Base-by-base conservation (phyloP, 345 rosid species). In the Erodium maritimum region DNA sequence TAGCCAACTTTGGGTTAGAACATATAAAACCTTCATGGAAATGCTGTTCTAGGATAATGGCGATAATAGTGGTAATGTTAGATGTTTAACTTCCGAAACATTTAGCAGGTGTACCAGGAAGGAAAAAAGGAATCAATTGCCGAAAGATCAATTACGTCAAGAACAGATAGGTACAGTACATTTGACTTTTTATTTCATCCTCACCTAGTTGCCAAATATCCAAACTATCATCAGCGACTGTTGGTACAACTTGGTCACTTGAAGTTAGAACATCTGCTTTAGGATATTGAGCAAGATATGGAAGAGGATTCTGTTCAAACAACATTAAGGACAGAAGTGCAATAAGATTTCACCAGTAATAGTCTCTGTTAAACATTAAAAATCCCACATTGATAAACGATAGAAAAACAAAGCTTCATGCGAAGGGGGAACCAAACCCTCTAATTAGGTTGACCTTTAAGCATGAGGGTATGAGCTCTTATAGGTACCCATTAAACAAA, bases 231-330 rank as follows among this genome's bases (percentile, higher is more conserved):
- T 93, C 99, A 21, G 77, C 75, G 22, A 89, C 97, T 11, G 99
- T 93, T n/a, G 96, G 95, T 58, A 73, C 82, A 72, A 93, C 97
- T 77, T 83, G 91, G 69, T 93, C 99, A 52, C 82, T 93, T 66
- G 99, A 93, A 61, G 99, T 93, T 75, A 93, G 69, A 62, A 93
- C 77, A 72, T 93, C 99, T 71, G 99, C 99, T 61, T 85, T 90
- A 57, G 95, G 95, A 73, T 85, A 87, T 56, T 86, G 91, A 67
- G 97, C 94, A 75, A 93, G 75, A 74, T 87, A 93, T 42, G 99
- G 99, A 65, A 93, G 78, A 19, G 95, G 99, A 62, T 93, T 74
- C 99, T 93, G 86, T 73, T 58, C 61, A 65, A 70, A 25, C 60
- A 65, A 65, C 60, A 73, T 21, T 60, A 48, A 23, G 65, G 56